Base-by-base conservation (phyloP, 2,329 filamentous ascomycete genomes). In the Hymenoscyphus fructigenus region DNA sequence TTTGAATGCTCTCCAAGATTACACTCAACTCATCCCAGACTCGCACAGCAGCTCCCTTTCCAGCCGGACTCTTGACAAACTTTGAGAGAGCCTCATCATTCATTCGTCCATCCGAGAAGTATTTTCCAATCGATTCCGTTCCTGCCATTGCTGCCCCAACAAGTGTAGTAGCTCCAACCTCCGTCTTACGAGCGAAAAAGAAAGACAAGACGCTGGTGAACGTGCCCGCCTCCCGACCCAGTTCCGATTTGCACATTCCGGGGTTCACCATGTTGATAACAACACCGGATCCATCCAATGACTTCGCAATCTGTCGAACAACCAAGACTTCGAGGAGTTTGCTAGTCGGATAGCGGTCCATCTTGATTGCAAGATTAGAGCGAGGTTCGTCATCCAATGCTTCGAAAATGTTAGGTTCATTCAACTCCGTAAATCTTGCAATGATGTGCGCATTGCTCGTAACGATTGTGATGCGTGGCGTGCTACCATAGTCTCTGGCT, bases 221-320 rank as follows among this genome's bases (percentile, higher is more conserved):
- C n/a, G 61, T 60, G 17, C 58, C 64, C 0, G 38, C 29, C 0
- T 84, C 78, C 1, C 82, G 76, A 5, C 67, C 70, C 0, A 86
- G 74, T 32, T 79, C 74, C 0, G 81, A 81, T 55, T 83, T 77
- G 69, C 84, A 86, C 26, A 83, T 75, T 0, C 84, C 84, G 0
- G 85, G 84, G 63, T 84, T 84, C 23, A 84, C 66, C 66, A 78
- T 77, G 69, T 85, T 86, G 64, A 87, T 68, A 1, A 80, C 79
- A 47, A 86, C 80, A 12, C 38, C 57, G 74, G 70, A 53, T 47
- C 72, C 67, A 12, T 65, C 61, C 0, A 76, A 65, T 6, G 74
- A 71, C 4, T 72, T 62, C 14, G 73, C 77, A 32, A 81, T 69
- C 44, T 79, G 77, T 26, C 80, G 78, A 10, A 78, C 73, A n/a